Conservation (phyloP, 2,329 filamentous ascomycete genomes). For the Aspergillus sp. region DNA sequence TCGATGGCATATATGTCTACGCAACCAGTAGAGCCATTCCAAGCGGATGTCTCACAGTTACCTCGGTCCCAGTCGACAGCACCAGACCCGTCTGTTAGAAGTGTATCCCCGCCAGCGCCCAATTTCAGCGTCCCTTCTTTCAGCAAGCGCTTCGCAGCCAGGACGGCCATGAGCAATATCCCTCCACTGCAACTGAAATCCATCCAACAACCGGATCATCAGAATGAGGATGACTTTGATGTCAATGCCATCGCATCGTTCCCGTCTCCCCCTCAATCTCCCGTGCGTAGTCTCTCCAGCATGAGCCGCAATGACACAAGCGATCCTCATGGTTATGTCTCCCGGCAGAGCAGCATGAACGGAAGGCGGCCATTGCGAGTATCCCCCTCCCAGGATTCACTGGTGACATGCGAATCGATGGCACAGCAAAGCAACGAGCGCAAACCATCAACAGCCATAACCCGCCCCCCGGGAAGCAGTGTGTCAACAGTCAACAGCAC, state of each 20-base stretch:
- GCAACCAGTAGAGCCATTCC: slow-evolving; percentile 6
- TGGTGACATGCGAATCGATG: slow-evolving; percentile 4
- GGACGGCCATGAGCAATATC: slow-evolving; percentile 10
- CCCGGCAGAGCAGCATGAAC: slow-evolving; percentile 7
- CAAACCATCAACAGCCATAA: slow-evolving; percentile 6
- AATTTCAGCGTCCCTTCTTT: slow-evolving; percentile 39
- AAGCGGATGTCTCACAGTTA: slow-evolving; percentile 13
- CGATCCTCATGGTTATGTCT: slow-evolving; percentile 10
- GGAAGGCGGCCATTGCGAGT: slow-evolving; percentile 17
- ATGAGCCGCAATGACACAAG: slow-evolving; percentile 14
- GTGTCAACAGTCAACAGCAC: slow-evolving; percentile 5
- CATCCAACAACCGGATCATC: slow-evolving; percentile 4
- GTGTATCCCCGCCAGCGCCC: slow-evolving; percentile 30
- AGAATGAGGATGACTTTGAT: slow-evolving; percentile 7
- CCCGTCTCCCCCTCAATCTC: slow-evolving; percentile 28
- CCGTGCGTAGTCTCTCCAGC: slow-evolving; percentile 20
- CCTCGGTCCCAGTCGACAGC: slow-evolving; percentile 16
- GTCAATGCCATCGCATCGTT: slow-evolving; percentile 15
- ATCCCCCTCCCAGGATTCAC: slow-evolving; percentile 24
- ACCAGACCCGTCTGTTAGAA: slow-evolving; percentile 20
- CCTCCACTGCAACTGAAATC: slow-evolving; percentile 6
- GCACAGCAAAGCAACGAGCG: background rate
- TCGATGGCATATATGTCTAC: slow-evolving; percentile 15
- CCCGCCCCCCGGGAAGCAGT: slow-evolving; percentile 8
- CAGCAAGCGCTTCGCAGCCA: slow-evolving; percentile 30